These are phyloP conservation scores for Spergularia marina DNA, from an alignment of 148 eudicot genomes.

Conservation along the genomic window DNA sequence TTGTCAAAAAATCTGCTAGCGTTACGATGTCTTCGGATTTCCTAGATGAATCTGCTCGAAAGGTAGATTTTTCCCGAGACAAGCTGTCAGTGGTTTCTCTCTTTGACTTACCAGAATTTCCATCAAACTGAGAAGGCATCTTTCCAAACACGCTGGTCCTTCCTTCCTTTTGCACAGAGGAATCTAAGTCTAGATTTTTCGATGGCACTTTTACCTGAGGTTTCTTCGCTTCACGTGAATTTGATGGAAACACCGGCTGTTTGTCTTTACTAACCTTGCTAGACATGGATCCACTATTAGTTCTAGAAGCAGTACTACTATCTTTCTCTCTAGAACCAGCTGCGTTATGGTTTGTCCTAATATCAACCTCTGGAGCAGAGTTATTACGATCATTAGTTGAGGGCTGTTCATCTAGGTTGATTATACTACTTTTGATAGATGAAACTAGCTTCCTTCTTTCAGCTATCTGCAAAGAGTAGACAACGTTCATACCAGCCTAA, in stretches of 20 bases:
- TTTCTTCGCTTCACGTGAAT: conserved; percentile 29
- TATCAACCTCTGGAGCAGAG: conserved; percentile 18
- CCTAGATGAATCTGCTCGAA: conserved; percentile 12
- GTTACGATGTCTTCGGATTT: conserved; percentile 22
- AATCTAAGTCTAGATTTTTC: conserved; percentile 21
- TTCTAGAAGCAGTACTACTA: conserved; percentile 26
- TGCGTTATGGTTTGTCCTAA: conserved; percentile 23
- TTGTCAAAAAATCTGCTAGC: conserved; percentile 35
- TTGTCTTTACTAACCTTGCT: conserved; percentile 27
- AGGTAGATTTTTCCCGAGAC: conserved; percentile 14
- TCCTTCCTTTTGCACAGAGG: conserved; percentile 24
- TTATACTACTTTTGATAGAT: conserved; percentile 51
- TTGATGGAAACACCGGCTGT: conserved; percentile 16
- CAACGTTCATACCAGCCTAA: neutral
- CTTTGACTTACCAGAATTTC: conserved; percentile 20
- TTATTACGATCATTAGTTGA: conserved; percentile 18
- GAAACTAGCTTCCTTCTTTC: conserved; percentile 76
- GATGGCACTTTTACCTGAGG: conserved; percentile 29
- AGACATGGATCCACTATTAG: conserved; percentile 21
- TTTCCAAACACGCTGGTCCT: conserved; percentile 19
- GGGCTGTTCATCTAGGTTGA: conserved; percentile 35
- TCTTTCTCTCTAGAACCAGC: conserved; percentile 21
- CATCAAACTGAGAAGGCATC: conserved; percentile 32
- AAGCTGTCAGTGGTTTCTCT: conserved; percentile 22
- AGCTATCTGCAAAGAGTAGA: conserved; percentile 52